phyloP scores from a whole-genome alignment of 352 stramenopile genomes.

The Phytophthora pseudosyringae region DNA sequence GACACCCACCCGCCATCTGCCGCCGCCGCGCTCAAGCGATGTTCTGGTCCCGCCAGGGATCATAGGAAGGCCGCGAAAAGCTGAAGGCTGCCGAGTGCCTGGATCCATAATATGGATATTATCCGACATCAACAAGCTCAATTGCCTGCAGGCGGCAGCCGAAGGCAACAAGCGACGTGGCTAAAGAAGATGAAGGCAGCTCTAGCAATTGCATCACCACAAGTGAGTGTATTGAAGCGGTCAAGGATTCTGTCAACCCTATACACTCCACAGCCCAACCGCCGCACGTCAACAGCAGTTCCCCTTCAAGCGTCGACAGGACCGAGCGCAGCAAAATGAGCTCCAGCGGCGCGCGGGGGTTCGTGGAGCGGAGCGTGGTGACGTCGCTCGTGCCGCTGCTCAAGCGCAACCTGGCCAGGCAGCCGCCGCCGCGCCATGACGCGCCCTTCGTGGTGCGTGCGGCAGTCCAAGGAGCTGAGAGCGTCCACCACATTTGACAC shows the following conservation, averaged over 20 bases:
- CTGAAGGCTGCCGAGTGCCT: not conserved
- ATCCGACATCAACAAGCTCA: not conserved
- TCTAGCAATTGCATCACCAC: not conserved
- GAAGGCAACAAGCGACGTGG: not conserved
- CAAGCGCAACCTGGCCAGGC: constrained; percentile 57
- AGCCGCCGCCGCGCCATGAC: constrained; percentile 36
- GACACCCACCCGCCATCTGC: constrained; percentile 18
- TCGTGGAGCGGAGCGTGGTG: constrained; percentile 53
- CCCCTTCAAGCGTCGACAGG: constrained; percentile 2
- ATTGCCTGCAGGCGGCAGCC: not conserved
- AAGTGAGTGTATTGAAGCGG: not conserved
- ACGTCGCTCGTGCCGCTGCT: constrained; percentile 59
- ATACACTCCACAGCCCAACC: no score
- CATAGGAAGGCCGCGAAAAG: not conserved
- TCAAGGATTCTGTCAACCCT: constrained; percentile 13
- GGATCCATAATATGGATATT: not conserved
- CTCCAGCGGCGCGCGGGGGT: constrained; percentile 23
- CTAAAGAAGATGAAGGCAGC: not conserved
- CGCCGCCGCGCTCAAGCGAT: constrained; percentile 10
- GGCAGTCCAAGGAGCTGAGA: constrained; percentile 1
- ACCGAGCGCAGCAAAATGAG: constrained; percentile 16
- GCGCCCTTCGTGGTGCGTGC: constrained; percentile 41
- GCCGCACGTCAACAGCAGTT: constrained; percentile 21
- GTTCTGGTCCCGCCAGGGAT: constrained; percentile 15
- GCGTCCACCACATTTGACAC: not conserved